phyloP scores from a whole-genome alignment of 345 rosid species.

The Gossypium stocksii region DNA sequence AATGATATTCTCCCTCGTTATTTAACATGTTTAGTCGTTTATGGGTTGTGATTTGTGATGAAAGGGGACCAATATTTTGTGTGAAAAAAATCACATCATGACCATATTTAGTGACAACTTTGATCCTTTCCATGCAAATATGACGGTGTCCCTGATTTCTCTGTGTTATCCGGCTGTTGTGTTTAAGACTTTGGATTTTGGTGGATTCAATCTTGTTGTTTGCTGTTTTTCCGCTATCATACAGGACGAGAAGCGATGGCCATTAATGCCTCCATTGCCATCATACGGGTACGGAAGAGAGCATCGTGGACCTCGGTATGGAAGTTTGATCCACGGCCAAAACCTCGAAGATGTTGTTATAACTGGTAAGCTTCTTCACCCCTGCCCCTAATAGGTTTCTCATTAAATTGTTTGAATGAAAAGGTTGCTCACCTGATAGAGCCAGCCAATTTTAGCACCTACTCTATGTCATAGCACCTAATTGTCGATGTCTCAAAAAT shows the following conservation, averaged over 20 bases:
- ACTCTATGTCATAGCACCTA: too few relatives aligned
- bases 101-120: too few relatives aligned
- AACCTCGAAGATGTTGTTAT: conserved; percentile 62
- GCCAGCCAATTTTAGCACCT: too few relatives aligned
- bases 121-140: too few relatives aligned
- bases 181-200: background rate
- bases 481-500: too few relatives aligned
- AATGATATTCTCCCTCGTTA: background rate
- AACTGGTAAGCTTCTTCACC: conserved; percentile 37
- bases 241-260: conserved; percentile 62
- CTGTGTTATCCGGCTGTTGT: background rate
- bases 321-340: conserved; percentile 69
- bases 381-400: background rate
- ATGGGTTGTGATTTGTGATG: background rate
- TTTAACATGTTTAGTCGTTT: too few relatives aligned
- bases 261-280: conserved; percentile 61
- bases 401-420: background rate
- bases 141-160: background rate
- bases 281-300: conserved; percentile 70
- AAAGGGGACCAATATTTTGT: background rate
- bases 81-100: too few relatives aligned
- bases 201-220: background rate
- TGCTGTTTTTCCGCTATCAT: background rate
- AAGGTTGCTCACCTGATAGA: background rate
- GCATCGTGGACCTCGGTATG: conserved; percentile 63